Conservation (phyloP, 1,139 yeast genomes). For the Sugiyamaella xylanicola region DNA sequence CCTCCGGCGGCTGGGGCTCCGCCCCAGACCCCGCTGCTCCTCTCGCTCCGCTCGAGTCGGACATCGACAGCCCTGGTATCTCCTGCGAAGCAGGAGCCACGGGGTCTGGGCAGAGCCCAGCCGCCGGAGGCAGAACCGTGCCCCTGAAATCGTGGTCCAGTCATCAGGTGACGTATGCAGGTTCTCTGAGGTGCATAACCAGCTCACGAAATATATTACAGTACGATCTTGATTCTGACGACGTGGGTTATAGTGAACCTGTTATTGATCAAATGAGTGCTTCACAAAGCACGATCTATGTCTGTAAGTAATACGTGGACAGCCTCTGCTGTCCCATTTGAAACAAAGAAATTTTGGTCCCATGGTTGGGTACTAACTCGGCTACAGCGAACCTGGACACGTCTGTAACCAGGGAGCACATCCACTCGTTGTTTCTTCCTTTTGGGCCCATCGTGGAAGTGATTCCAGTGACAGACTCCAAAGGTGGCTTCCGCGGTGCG, state of each 20-base stretch:
- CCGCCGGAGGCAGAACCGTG: too few relatives aligned
- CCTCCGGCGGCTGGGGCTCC: conserved; percentile 4
- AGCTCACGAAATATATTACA: too few relatives aligned
- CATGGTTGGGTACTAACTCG: background rate
- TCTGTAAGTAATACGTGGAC: background rate
- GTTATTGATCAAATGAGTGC: background rate
- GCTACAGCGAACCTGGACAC: conserved; percentile 29
- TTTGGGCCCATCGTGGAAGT: conserved; percentile 44
- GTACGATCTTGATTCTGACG: too few relatives aligned
- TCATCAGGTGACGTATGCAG: too few relatives aligned
- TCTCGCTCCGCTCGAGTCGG: background rate
- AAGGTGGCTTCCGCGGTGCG: conserved; percentile 28
- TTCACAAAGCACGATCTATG: background rate
- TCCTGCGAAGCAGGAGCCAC: too few relatives aligned
- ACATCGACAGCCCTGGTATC: too few relatives aligned
- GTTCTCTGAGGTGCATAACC: too few relatives aligned
- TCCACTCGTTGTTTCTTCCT: conserved; percentile 38
- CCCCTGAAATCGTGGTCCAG: too few relatives aligned
- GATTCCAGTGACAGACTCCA: conserved; percentile 18
- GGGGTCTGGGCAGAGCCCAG: background rate
- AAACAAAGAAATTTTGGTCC: too few relatives aligned
- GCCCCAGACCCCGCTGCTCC: conserved; percentile 3
- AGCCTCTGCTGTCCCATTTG: too few relatives aligned
- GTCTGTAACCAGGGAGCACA: conserved; percentile 29
- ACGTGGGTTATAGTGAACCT: too few relatives aligned